Evolutionary conservation across 306 rosid species (phyloP).

Genomic region (Glycine tomentella): DNA sequence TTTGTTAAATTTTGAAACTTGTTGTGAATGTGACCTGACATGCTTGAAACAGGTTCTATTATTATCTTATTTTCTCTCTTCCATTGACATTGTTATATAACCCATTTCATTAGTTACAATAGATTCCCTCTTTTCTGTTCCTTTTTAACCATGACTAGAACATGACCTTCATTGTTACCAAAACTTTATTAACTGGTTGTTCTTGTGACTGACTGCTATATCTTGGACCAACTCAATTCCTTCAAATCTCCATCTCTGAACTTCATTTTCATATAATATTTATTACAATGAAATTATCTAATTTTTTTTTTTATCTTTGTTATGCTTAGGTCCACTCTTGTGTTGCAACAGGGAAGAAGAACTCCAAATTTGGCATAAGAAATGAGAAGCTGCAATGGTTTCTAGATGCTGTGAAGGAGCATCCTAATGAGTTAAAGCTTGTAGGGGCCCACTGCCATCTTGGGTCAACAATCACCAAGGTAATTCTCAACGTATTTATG

Average conservation of each 20-base stretch:
- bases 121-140: slow-evolving; percentile 1
- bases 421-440: slow-evolving; percentile 83
- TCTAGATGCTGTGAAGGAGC: slow-evolving; percentile 82
- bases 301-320: background rate
- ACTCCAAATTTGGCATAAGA: slow-evolving; percentile 93
- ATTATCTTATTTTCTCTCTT: background rate
- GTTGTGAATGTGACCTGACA: background rate
- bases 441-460: slow-evolving; percentile 92
- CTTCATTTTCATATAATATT: background rate
- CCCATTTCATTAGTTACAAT: too few relatives aligned
- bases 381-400: slow-evolving; percentile 98
- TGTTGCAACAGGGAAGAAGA: slow-evolving; percentile 92
- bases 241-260: slow-evolving; percentile 6
- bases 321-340: slow-evolving; percentile 82
- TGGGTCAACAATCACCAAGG: too few relatives aligned
- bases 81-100: too few relatives aligned
- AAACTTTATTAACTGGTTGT: background rate
- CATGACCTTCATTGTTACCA: slow-evolving; percentile 1
- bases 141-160: slow-evolving; percentile 3
- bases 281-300: slow-evolving; percentile 2
- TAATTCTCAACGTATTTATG: background rate
- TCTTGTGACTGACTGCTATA: slow-evolving; percentile 7
- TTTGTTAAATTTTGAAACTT: slow-evolving; percentile 13
- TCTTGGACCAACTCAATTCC: background rate
- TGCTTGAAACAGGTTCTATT: slow-evolving; percentile 10